phyloP scores from a whole-genome alignment of 2,329 filamentous ascomycete species.

The Alternaria conjuncta region DNA sequence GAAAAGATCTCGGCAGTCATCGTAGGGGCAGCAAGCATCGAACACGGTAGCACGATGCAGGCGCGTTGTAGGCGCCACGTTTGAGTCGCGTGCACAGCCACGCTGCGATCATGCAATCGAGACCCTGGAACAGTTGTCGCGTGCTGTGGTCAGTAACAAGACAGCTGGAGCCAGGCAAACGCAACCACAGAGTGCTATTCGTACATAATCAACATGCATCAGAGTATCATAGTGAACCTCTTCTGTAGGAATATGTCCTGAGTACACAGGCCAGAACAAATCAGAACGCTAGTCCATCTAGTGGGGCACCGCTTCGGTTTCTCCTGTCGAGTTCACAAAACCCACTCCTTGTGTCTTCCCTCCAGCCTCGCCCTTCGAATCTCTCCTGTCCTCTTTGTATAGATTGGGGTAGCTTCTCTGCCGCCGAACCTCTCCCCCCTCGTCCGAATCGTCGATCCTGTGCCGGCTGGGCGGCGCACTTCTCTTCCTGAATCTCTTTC shows the following conservation, averaged over 20 bases:
- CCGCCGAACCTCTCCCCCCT: constrained; percentile 36
- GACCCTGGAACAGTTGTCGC: background rate
- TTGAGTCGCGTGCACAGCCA: constrained; percentile 5
- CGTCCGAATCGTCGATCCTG: constrained; percentile 27
- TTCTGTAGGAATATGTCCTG: background rate
- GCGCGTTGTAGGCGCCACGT: background rate
- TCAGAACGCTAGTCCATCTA: background rate
- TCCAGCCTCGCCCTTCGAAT: constrained; percentile 17
- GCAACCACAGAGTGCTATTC: background rate
- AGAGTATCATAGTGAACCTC: background rate
- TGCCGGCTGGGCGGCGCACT: constrained; percentile 43
- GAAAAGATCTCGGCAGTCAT: background rate
- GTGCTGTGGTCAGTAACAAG: background rate
- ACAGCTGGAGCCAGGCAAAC: background rate
- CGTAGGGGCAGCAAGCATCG: background rate
- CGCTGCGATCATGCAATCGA: background rate
- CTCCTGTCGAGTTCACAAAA: background rate
- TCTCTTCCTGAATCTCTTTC: constrained; percentile 40
- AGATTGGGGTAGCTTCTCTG: constrained; percentile 48
- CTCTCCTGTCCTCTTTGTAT: constrained; percentile 29
- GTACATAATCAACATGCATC: background rate
- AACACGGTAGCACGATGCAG: background rate
- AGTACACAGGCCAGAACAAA: background rate
- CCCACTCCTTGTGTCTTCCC: background rate
- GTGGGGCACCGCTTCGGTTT: background rate